Base-by-base conservation (phyloP, 148 eudicot genomes). In the Vaccinium corymbosum region DNA sequence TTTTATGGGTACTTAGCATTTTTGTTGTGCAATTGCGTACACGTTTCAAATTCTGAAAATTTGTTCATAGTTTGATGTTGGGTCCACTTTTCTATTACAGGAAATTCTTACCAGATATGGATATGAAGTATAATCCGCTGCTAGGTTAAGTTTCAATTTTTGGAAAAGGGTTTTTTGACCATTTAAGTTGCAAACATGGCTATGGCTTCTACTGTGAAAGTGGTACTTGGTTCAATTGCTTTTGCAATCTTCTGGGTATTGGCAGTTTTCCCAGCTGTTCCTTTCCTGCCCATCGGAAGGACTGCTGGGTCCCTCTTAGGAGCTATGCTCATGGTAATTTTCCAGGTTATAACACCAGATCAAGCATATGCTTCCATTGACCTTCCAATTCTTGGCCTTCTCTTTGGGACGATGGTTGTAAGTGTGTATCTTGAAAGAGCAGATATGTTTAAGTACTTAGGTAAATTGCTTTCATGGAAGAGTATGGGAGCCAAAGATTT, bases 381-480 rank as follows among this genome's bases (percentile, higher is more conserved):
- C 87, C 98, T 94, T 32, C 81, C 84, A 66, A 85, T 85, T 27
- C 82, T 85, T 52, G 87, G 87, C 15, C 87, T 85, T 68, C 92
- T 95, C 13, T 95, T 95, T 55, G 98, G 98, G 16, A 95, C 98
- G n/a, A 95, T 95, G 98, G 98, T 95, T 7, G 98, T 95, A 14
- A 93, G 95, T 86, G 91, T 93, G 48, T 94, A 92, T 86, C 97
- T 95, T 19, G 98, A 95, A 91, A 85, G 93, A 86, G 98, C 98
- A 4, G 98, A 95, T 50, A 94, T 95, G 98, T 95, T 95, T 68
- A 87, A 86, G 55, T 95, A 94, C 90, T 86, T 94, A 10, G 98
- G 98, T 50, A 94, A 93, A 80, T 79, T 95, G 82, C 85, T 95
- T 0, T 51, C 94, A 0, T 95, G 94, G 94, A 93, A 88, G 75